Base-by-base conservation (phyloP, 2,329 filamentous ascomycete genomes). In the Aspergillus candidus region DNA sequence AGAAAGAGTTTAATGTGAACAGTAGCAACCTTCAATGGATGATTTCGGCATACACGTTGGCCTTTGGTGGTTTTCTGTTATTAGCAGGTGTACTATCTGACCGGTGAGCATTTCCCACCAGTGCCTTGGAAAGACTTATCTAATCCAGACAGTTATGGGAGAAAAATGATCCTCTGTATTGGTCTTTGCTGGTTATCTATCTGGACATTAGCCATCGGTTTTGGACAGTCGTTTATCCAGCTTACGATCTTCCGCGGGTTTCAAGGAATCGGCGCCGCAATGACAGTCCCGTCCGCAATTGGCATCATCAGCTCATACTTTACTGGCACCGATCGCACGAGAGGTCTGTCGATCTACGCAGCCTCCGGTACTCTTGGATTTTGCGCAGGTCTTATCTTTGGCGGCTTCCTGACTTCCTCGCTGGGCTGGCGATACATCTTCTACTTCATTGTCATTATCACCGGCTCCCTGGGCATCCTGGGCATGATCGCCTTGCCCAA, bases 281-380 rank as follows among this genome's bases (percentile, higher is more conserved):
- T 75, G 65, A 72, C 71, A 3, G 61, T 75, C 0, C 72, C 72
- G 1, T 70, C 72, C 0, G 69, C 69, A 0, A 71, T 74, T 36
- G 66, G 70, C 2, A 67, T 75, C 15, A 72, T 75, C 40, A 66
- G 57, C 38, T 72, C 55, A 14, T 69, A 68, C 50, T 69, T 69
- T 15, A 61, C 62, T 8, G 59, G 62, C 10, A 53, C 62, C 32
- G 67, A 69, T 41, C 58, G 66, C 1, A 69, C 67, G 4, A 57
- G 64, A 5, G 66, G 60, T 2, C 49, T 70, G n/a, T 66, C 66
- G 12, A 63, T 69, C 13, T 70, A 67, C 38, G 67, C 61, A 7
- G 62, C 67, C 0, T 63, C 65, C 0, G 67, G 67, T 1, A 67
- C 67, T 1, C 51, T 70, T 1, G 67, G 67, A 1, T 70, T 69